phyloP scores from a whole-genome alignment of 257 asterid species.

The Capsicum baccatum region DNA sequence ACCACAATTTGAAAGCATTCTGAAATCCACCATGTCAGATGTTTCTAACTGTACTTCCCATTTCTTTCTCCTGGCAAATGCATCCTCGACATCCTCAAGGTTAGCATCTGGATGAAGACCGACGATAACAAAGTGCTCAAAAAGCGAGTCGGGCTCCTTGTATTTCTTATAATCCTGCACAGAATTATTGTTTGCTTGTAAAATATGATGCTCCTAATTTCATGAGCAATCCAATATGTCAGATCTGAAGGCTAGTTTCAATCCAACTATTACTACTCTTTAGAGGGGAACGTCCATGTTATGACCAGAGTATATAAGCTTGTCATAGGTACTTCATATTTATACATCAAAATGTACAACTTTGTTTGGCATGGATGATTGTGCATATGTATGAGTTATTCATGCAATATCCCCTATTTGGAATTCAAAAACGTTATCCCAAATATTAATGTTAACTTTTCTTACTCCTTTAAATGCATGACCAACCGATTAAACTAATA shows the following conservation, averaged over 20 bases:
- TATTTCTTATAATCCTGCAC: slow-evolving; percentile 80
- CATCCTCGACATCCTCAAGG: slow-evolving; percentile 82
- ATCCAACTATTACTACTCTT: slow-evolving; percentile 18
- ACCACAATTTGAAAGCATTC: slow-evolving; percentile 44
- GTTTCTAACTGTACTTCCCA: slow-evolving; percentile 60
- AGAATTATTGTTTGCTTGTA: slow-evolving; percentile 26
- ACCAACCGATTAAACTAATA: neutral
- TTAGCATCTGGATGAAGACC: slow-evolving; percentile 91
- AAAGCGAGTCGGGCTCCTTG: slow-evolving; percentile 75
- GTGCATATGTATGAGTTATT: slow-evolving; percentile 25
- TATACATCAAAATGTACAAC: neutral
- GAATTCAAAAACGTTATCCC: neutral
- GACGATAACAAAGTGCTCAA: slow-evolving; percentile 82
- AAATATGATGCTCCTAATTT: neutral
- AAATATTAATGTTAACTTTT: neutral
- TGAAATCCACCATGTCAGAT: slow-evolving; percentile 47
- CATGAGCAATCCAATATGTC: slow-evolving; percentile 17
- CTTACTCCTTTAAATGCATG: neutral
- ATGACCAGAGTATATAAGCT: neutral
- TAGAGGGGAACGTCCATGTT: neutral
- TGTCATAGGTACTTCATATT: neutral
- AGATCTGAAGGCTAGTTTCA: slow-evolving; percentile 17
- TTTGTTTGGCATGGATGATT: neutral
- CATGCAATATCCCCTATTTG: neutral
- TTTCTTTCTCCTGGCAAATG: slow-evolving; percentile 64